These are phyloP conservation scores for Phytopythium aichiense DNA, from an alignment of 352 stramenopile genomes.

Conservation along the genomic window DNA sequence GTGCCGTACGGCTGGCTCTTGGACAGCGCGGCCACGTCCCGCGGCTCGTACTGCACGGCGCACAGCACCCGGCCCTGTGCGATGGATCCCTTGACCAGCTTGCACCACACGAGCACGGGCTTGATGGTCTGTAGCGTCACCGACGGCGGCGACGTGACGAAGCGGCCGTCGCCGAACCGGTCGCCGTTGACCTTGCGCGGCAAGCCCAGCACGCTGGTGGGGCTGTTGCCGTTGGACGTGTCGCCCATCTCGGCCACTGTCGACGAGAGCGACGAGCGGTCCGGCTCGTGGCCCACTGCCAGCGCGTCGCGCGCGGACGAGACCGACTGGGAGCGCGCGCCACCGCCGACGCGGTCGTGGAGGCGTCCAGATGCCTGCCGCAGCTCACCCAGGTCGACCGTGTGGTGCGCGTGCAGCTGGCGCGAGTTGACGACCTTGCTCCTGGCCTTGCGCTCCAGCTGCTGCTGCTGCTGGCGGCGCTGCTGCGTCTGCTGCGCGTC, in stretches of 20 bases:
- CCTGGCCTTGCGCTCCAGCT: background rate
- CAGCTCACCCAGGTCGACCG: constrained; percentile 6
- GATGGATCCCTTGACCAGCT: constrained; percentile 53
- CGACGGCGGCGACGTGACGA: background rate
- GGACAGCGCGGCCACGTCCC: constrained; percentile 48
- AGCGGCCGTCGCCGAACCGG: background rate
- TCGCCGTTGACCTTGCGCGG: background rate
- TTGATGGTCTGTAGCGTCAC: constrained; percentile 23
- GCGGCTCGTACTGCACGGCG: constrained; percentile 72
- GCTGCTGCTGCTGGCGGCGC: background rate
- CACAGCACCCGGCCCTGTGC: constrained; percentile 65
- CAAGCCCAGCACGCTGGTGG: background rate
- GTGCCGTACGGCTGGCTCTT: constrained; percentile 71
- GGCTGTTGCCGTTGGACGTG: constrained; percentile 8
- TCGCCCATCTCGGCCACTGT: constrained; percentile 7
- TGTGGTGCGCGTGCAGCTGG: constrained; percentile 9
- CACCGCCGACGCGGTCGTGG: background rate
- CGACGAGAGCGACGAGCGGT: constrained; percentile 15
- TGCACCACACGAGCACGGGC: constrained; percentile 67
- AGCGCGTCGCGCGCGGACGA: background rate
- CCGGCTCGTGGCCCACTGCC: constrained; percentile 11
- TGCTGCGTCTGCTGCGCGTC: constrained; percentile 8
- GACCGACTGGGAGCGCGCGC: constrained; percentile 25
- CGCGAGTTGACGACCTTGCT: constrained; percentile 20
- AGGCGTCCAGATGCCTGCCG: constrained; percentile 9